These are phyloP conservation scores for Austroboletus olivaceoglutinosus DNA, from an alignment of 1,284 basidiomycete genomes.

Conservation along the genomic window DNA sequence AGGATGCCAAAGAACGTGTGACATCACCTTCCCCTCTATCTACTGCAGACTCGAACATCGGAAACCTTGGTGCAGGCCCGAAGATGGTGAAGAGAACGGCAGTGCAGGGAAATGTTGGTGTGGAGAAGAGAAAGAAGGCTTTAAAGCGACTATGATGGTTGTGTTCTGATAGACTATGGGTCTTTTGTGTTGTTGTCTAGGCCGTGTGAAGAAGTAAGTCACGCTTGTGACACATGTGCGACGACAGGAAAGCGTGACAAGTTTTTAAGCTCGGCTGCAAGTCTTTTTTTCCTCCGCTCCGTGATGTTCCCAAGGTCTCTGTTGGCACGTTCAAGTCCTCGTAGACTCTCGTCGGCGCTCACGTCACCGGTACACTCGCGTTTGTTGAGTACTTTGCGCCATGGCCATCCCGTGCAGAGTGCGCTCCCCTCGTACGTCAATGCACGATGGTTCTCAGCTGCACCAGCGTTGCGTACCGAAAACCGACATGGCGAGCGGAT, in stretches of 20 bases:
- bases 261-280: neutral
- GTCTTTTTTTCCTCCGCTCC: neutral
- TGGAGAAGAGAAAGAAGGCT: conserved; percentile 82
- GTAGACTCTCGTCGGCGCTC: conserved; percentile 8
- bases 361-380: conserved; percentile 12
- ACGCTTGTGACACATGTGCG: conserved; percentile 23
- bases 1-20: conserved; percentile 56
- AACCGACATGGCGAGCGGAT: neutral
- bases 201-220: too few species aligned
- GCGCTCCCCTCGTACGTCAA: neutral
- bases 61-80: conserved; percentile 33
- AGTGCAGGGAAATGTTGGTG: conserved; percentile 47
- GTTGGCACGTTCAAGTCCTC: conserved; percentile 16
- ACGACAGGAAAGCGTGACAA: conserved; percentile 24
- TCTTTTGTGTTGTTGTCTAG: conserved; percentile 1
- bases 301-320: conserved; percentile 26
- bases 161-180: neutral
- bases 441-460: conserved; percentile 19
- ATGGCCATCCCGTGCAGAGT: neutral
- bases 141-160: conserved; percentile 62
- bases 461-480: conserved; percentile 8
- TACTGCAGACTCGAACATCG: conserved; percentile 66
- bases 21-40: conserved; percentile 62
- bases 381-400: conserved; percentile 11
- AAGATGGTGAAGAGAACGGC: conserved; percentile 72